These are phyloP conservation scores for Candida andamanensis DNA, from an alignment of 805 yeast species.

Conservation along the genomic window DNA sequence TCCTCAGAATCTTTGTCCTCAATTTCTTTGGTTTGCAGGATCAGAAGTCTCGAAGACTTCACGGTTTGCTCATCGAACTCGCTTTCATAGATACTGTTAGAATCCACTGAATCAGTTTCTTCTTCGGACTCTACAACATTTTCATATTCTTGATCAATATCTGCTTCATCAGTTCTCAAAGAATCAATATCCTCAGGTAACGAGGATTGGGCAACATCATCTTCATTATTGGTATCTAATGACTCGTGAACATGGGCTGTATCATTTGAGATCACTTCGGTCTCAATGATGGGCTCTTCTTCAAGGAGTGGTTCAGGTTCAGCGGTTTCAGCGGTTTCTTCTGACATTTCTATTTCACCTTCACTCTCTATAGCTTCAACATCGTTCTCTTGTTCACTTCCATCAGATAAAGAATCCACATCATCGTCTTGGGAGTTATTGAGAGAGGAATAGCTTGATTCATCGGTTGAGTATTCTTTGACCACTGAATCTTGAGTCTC, in stretches of 20 bases:
- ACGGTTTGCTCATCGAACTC: no score
- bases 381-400: neutral
- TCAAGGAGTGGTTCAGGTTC: conserved; percentile 1
- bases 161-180: neutral
- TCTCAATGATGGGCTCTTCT: conserved; percentile 2
- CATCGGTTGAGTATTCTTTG: no score
- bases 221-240: no score
- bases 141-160: conserved; percentile 1
- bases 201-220: no score
- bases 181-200: no score
- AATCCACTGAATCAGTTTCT: no score
- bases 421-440: conserved; percentile 1
- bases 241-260: no score
- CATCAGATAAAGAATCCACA: neutral
- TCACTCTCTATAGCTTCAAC: neutral
- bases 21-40: conserved; percentile 1
- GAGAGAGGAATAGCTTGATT: no score
- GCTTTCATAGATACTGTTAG: no score
- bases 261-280: no score
- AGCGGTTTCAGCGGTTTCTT: neutral
- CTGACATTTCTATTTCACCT: neutral
- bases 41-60: conserved; percentile 1
- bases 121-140: neutral
- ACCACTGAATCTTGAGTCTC: conserved; percentile 5
- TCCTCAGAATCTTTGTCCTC: neutral